Conservation (phyloP, 345 rosid genomes). For the Toxicodendron radicans region DNA sequence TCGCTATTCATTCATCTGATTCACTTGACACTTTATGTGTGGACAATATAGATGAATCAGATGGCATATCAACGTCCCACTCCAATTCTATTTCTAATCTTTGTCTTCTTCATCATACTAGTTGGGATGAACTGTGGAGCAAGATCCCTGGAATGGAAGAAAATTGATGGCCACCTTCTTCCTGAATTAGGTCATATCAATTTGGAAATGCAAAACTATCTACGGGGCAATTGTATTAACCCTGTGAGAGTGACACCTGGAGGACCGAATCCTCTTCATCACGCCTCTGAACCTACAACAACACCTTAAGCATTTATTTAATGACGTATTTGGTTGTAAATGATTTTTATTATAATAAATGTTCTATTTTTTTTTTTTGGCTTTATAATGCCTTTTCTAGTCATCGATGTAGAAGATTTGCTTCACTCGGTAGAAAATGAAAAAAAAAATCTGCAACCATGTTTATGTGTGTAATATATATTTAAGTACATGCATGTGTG, state of each 20-base stretch:
- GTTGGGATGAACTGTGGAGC: constrained; percentile 17
- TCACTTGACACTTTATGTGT: not conserved
- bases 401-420: too few relatives aligned
- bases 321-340: not conserved
- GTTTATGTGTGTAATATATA: too few relatives aligned
- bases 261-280: constrained; percentile 47
- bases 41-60: not conserved
- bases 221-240: constrained; percentile 10
- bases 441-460: not conserved
- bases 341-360: not conserved
- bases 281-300: constrained; percentile 22
- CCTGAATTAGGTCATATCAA: constrained; percentile 27
- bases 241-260: constrained; percentile 31
- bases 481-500: too few relatives aligned
- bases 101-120: constrained; percentile 17
- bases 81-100: not conserved
- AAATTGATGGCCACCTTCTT: constrained; percentile 19
- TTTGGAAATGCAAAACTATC: constrained; percentile 11
- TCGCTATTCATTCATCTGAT: not conserved
- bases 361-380: not conserved
- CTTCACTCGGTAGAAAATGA: too few relatives aligned
- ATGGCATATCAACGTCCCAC: constrained; percentile 19
- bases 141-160: not conserved
- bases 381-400: too few relatives aligned
- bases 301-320: not conserved